Percentiles rank a stretch among this genome's conserved stretches.
Evolutionary conservation across 148 eudicot genomes (phyloP).

Genomic region (Euryodendron excelsum): DNA sequence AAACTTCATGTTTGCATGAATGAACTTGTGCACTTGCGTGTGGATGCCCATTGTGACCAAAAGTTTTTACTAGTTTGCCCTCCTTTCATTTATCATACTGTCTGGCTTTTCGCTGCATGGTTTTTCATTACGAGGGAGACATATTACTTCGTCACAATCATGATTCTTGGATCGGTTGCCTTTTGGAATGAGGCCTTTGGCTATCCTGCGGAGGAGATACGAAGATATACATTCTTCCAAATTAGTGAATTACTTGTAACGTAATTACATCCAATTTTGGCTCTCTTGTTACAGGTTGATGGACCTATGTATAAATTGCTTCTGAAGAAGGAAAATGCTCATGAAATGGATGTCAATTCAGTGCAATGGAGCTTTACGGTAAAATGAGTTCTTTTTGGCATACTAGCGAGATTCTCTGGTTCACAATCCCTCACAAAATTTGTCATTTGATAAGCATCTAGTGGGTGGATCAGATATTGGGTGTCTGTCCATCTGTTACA

Average conservation of each 20-base stretch:
- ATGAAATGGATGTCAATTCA: slow-evolving; percentile 36
- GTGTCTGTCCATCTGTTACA: too few relatives aligned
- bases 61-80: not conserved
- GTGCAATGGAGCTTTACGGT: slow-evolving; percentile 34
- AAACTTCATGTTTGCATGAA: not conserved
- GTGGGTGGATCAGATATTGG: not conserved
- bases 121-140: not conserved
- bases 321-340: slow-evolving; percentile 37
- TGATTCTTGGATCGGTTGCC: not conserved
- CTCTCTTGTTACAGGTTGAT: slow-evolving; percentile 23
- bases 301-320: slow-evolving; percentile 33
- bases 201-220: not conserved
- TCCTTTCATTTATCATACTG: not conserved
- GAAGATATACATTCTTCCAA: too few relatives aligned
- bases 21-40: not conserved
- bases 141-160: not conserved
- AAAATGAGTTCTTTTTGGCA: not conserved
- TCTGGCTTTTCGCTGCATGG: not conserved
- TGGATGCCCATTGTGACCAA: not conserved
- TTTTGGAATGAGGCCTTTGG: not conserved
- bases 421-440: not conserved
- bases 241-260: too few relatives aligned
- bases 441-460: not conserved
- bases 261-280: not conserved
- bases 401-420: not conserved